These are phyloP conservation scores for Phytopythium cucurbitacearum DNA, from an alignment of 352 stramenopile species.

Conservation along the genomic window DNA sequence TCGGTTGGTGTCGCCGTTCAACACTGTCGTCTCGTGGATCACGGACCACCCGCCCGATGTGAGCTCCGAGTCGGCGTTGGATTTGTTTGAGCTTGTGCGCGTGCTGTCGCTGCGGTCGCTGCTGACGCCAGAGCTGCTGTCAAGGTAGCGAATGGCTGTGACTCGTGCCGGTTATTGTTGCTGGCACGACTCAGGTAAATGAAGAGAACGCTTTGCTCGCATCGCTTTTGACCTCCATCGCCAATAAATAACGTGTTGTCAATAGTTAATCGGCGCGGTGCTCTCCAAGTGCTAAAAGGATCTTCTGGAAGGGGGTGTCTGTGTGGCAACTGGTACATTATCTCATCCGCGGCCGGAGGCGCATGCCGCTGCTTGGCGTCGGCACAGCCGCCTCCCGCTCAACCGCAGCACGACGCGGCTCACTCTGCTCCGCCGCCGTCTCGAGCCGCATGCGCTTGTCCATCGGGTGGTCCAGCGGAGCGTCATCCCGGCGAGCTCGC, in stretches of 20 bases:
- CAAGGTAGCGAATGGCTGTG: constrained; percentile 10
- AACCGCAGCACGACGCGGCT: not conserved
- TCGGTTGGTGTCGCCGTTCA: constrained; percentile 56
- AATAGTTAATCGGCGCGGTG: not conserved
- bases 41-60: constrained; percentile 46
- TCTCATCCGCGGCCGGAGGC: not conserved
- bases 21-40: constrained; percentile 50
- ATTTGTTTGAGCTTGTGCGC: constrained; percentile 71
- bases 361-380: not conserved
- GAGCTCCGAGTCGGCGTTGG: constrained; percentile 42
- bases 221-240: not conserved
- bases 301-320: no score
- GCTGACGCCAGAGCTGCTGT: constrained; percentile 30
- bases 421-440: not conserved
- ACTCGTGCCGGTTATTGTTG: no score
- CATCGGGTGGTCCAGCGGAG: constrained; percentile 18
- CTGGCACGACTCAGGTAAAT: no score
- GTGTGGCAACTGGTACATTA: no score
- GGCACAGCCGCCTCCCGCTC: not conserved
- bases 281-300: no score
- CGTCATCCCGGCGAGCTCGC: constrained; percentile 29
- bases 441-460: constrained; percentile 49
- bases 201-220: no score
- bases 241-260: constrained; percentile 8
- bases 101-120: constrained; percentile 51